These are phyloP conservation scores for Whalleya microplaca DNA, from an alignment of 2,329 filamentous ascomycete species.

Conservation along the genomic window DNA sequence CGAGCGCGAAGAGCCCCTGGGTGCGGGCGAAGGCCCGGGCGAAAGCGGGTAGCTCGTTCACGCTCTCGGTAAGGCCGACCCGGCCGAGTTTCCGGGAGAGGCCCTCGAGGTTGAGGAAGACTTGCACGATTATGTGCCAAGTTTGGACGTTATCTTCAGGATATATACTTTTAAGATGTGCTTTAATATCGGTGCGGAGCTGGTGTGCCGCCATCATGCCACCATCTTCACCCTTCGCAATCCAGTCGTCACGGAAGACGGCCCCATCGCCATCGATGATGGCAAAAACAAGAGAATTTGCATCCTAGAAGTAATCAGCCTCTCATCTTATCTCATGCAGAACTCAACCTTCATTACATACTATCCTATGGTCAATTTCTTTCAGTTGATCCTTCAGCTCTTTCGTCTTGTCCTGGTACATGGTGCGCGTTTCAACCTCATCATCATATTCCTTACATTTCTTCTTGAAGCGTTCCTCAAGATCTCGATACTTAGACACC, in stretches of 20 bases:
- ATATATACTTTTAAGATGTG: constrained; percentile 16
- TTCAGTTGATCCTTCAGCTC: constrained; percentile 8
- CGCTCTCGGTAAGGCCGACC: constrained; percentile 6
- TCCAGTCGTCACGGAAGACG: constrained; percentile 19
- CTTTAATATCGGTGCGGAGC: constrained; percentile 15
- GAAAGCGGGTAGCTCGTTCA: constrained; percentile 10
- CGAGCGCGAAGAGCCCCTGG: constrained; percentile 18
- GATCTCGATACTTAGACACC: constrained; percentile 13
- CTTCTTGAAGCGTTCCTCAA: constrained; percentile 14
- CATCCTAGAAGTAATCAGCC: constrained; percentile 12
- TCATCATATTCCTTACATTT: constrained; percentile 19
- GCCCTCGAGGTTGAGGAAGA: constrained; percentile 20
- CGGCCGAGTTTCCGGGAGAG: constrained; percentile 17
- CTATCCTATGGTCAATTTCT: constrained; percentile 15
- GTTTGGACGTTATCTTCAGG: constrained; percentile 12
- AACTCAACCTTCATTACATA: neutral
- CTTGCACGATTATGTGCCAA: constrained; percentile 21
- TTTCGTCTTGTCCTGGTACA: constrained; percentile 17
- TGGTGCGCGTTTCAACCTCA: constrained; percentile 11
- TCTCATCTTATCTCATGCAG: neutral
- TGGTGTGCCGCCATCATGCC: constrained; percentile 19
- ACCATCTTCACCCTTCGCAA: constrained; percentile 18
- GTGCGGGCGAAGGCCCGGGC: constrained; percentile 15
- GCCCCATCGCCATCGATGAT: constrained; percentile 22
- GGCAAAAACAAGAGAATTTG: constrained; percentile 17